phyloP scores from a whole-genome alignment of 148 eudicot genomes.

The Talinum fruticosum region DNA sequence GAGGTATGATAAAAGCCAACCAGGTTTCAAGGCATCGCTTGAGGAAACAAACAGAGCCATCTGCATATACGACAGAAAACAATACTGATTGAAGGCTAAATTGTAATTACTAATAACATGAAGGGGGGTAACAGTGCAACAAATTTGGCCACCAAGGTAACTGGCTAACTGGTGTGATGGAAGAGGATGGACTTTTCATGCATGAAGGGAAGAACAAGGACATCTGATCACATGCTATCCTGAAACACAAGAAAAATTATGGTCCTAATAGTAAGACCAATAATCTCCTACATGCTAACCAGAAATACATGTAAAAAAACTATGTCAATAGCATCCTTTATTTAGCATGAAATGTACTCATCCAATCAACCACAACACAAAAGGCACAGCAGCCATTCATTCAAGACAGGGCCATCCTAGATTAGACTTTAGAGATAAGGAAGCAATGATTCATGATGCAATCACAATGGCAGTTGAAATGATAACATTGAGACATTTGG shows the following conservation, averaged over 20 bases:
- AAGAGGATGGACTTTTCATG: background rate
- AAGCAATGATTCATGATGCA: too few species aligned
- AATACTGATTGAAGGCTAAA: slow-evolving; percentile 9
- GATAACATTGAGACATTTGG: too few species aligned
- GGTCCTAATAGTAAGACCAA: background rate
- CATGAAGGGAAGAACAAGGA: background rate
- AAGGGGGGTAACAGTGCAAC: background rate
- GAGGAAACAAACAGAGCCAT: slow-evolving; percentile 89
- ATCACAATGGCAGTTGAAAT: too few species aligned
- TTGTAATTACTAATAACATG: background rate
- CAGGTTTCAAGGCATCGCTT: slow-evolving; percentile 76
- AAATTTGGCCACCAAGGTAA: background rate
- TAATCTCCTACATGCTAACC: too few species aligned
- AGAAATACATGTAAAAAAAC: background rate
- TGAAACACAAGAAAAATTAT: background rate
- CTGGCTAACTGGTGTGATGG: too few species aligned
- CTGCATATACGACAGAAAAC: slow-evolving; percentile 37
- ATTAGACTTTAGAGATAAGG: too few species aligned
- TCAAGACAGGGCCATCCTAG: background rate
- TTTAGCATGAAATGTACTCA: background rate
- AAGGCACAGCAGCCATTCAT: background rate
- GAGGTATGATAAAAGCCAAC: slow-evolving; percentile 73
- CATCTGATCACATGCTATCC: background rate
- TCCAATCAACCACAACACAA: background rate
- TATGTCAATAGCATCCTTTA: background rate